Evolutionary conservation across 805 yeast genomes (phyloP).

Genomic region (Spencermartinsiella europaea): DNA sequence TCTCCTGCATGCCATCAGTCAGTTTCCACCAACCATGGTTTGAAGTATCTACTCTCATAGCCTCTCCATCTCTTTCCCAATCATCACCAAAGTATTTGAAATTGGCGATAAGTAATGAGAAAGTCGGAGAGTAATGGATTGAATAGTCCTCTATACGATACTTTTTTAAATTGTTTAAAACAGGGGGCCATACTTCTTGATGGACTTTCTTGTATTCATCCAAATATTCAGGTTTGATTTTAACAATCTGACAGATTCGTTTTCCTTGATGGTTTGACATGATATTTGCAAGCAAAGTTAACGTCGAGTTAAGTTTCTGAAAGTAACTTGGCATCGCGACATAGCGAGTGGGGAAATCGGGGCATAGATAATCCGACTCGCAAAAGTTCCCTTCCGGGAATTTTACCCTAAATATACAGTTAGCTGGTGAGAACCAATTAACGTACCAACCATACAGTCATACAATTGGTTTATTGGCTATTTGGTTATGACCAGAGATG

Average conservation of each 20-base stretch:
- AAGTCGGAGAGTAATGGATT: slow-evolving; percentile 33
- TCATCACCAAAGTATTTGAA: slow-evolving; percentile 38
- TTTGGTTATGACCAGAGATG: too few relatives aligned
- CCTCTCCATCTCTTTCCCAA: slow-evolving; percentile 34
- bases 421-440: too few relatives aligned
- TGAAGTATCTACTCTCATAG: slow-evolving; percentile 33
- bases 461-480: too few relatives aligned
- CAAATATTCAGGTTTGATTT: slow-evolving; percentile 36
- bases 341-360: too few relatives aligned
- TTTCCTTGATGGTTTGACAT: slow-evolving; percentile 28
- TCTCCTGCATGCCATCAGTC: slow-evolving; percentile 39
- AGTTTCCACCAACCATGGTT: slow-evolving; percentile 39
- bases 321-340: too few relatives aligned
- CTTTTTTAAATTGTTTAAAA: slow-evolving; percentile 31
- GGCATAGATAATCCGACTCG: too few relatives aligned
- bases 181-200: slow-evolving; percentile 30
- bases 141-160: slow-evolving; percentile 41
- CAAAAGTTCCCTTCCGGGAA: too few relatives aligned
- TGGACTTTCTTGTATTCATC: slow-evolving; percentile 37
- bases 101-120: slow-evolving; percentile 33
- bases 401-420: too few relatives aligned
- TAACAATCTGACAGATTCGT: slow-evolving; percentile 38
- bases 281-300: not conserved
- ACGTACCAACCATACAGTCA: too few relatives aligned
- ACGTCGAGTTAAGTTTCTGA: not conserved